Evolutionary conservation across 1,284 basidiomycete species (phyloP), one percentile per base, ranked within the genome.

Genomic region (Pascua sp.): DNA sequence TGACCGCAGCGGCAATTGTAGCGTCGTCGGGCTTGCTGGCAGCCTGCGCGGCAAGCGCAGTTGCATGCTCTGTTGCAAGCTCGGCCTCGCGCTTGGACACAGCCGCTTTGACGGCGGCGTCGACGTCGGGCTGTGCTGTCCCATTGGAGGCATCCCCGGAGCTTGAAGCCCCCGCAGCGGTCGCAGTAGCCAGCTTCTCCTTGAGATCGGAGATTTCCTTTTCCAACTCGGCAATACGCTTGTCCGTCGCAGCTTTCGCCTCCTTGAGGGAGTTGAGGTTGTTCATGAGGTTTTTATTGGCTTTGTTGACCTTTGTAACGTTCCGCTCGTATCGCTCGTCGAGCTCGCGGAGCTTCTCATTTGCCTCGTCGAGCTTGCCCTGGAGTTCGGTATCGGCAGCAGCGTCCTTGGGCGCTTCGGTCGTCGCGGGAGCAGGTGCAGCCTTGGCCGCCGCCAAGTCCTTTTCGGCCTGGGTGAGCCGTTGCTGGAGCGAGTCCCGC

Each of bases 31-130:
- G 16, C 12, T 60, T 59, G 17, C 47, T 52, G 11, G 43, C 40
- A 7, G 57, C 58, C 4, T 36, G 5, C 42, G 48, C 38, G 2
- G 61, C 64, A 12, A 73, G 60, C 5, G 67, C 71, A 0, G 54
- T 57, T 15, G 57, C 56, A 48, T 71, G 68, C 49, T 64, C 61
- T 1, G 62, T 51, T 5, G 57, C 51, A 32, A 75, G 67, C 53
- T 76, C 73, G 1, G 67, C 58, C 52, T 77, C 70, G 43, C 68
- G 62, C 17, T 67, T 65, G 1, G 66, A 55, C 13, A 76, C 71
- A 5, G 76, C 76, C 7, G 62, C 55, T 57, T 71, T 67, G 63
- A 77, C 68, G 16, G 74, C 72, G 15, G 63, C 64, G 38, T 75
- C 73, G 37, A 70, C 64, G 8, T 54, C 58, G 3, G 63, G 56